These are phyloP conservation scores for Aspergillus texensis DNA, from an alignment of 2,329 filamentous ascomycete species.

Conservation along the genomic window DNA sequence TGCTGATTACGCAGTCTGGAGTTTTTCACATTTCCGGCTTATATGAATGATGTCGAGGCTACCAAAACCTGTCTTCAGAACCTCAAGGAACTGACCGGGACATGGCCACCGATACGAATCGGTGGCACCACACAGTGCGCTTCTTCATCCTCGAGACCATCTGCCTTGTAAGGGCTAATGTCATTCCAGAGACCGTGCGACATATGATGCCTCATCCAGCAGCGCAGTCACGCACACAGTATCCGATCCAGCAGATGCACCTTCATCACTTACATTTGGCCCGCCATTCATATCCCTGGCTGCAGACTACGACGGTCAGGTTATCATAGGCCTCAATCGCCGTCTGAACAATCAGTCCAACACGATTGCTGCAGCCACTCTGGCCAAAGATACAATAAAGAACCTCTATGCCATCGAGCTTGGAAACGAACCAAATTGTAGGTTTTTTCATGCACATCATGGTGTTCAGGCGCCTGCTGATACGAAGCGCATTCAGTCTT, in stretches of 20 bases:
- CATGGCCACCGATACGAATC: conserved; percentile 58
- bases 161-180: not conserved
- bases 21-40: conserved; percentile 60
- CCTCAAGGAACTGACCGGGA: conserved; percentile 53
- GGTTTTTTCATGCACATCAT: conserved; percentile 10
- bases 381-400: conserved; percentile 47
- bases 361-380: conserved; percentile 55
- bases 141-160: not conserved
- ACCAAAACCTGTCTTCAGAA: conserved; percentile 57
- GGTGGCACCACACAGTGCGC: conserved; percentile 60
- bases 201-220: conserved; percentile 50
- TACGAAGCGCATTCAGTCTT: conserved; percentile 23
- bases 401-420: conserved; percentile 60
- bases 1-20: conserved; percentile 46
- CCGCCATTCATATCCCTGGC: conserved; percentile 57
- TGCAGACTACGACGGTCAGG: conserved; percentile 51
- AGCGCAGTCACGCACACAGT: conserved; percentile 57
- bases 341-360: conserved; percentile 57
- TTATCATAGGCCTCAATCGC: conserved; percentile 57
- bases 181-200: conserved; percentile 52
- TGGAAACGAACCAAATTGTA: conserved; percentile 62
- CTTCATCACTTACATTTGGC: conserved; percentile 54
- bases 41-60: conserved; percentile 55
- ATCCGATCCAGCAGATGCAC: conserved; percentile 51
- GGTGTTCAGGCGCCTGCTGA: not conserved